Evolutionary conservation across 2,329 filamentous ascomycete genomes (phyloP).

Genomic region (Dothistroma pini): DNA sequence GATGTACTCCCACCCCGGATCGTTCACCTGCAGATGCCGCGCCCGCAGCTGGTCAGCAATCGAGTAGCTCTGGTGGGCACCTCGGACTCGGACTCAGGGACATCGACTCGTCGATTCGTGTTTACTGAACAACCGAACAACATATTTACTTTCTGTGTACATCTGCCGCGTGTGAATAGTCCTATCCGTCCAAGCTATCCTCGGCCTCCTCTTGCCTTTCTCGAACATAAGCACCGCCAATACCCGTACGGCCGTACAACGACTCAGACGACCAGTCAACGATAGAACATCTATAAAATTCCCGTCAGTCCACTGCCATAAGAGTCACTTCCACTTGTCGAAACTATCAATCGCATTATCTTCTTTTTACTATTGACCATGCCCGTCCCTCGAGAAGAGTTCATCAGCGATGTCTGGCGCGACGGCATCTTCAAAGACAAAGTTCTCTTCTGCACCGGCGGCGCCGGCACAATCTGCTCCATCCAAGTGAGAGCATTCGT

Average conservation of each 20-base stretch:
- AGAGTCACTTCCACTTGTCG: no score
- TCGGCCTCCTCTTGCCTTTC: background rate
- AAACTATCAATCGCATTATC: no score
- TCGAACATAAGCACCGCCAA: background rate
- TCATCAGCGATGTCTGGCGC: conserved; percentile 78
- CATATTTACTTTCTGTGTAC: no score
- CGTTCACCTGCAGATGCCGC: no score
- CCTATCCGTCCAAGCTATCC: no score
- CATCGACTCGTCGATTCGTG: background rate
- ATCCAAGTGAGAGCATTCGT: conserved; percentile 91
- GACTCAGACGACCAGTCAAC: no score
- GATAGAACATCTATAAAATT: background rate
- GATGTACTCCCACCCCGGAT: background rate
- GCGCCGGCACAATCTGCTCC: conserved; percentile 89
- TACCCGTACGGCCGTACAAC: no score
- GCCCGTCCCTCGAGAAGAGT: conserved; percentile 65
- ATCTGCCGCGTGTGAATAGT: no score
- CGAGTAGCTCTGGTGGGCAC: background rate
- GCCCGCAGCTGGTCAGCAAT: background rate
- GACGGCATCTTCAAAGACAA: conserved; percentile 84
- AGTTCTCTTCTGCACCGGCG: conserved; percentile 92
- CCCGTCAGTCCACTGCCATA: background rate
- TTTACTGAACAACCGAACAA: background rate
- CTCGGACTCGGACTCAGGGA: background rate
- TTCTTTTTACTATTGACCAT: conserved; percentile 9